Base-by-base conservation (phyloP, 2,329 filamentous ascomycete species). In the Arthrobotrys iridis region DNA sequence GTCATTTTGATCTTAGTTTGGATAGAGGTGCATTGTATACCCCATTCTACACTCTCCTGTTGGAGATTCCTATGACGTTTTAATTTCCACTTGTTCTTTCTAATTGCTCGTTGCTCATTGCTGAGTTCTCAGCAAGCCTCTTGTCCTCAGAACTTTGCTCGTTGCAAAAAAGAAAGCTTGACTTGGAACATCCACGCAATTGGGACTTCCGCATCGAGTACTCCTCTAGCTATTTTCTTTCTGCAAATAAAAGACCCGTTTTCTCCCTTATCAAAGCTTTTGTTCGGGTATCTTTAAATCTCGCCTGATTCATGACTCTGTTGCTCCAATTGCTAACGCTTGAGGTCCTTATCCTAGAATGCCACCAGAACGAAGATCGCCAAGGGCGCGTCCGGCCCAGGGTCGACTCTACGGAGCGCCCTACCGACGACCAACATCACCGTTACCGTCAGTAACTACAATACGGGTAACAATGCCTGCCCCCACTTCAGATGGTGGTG, bases 401-500 rank as follows among this genome's bases (percentile, higher is more conserved):
- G 57, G 35, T 6, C 35, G 10, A 11, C 57, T 46, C 22, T 22
- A 33, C 6, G 22, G 15, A 46, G 40, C 26, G 26, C 57, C 57
- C 24, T 62, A 62, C 57, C 26, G 26, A 33, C 57, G 57, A 45
- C 24, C 26, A 1, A 33, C 8, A 8, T 46, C 57, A 30, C 24
- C n/a, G 8, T 10, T 33, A 35, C 48, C 57, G 10, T 13, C 35
- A 35, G 57, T 62, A 8, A 62, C 57, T 11, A 62, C 57, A 1
- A 46, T 62, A 3, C 26, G 37, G 22, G 40, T 46, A 18, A 35
- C 10, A 11, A 28, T 28, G 35, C 48, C 48, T 66, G 33, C 48
- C 48, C 62, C 37, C 48, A 58, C 62, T 66, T 41, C 35, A 26
- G 62, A 35, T 33, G 22, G 46, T 26, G 7, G 33, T 48, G 33